Evolutionary conservation across 1,284 basidiomycete species (phyloP), one percentile per base, ranked within the genome.

Genomic region (Apiotrichum domesticum): DNA sequence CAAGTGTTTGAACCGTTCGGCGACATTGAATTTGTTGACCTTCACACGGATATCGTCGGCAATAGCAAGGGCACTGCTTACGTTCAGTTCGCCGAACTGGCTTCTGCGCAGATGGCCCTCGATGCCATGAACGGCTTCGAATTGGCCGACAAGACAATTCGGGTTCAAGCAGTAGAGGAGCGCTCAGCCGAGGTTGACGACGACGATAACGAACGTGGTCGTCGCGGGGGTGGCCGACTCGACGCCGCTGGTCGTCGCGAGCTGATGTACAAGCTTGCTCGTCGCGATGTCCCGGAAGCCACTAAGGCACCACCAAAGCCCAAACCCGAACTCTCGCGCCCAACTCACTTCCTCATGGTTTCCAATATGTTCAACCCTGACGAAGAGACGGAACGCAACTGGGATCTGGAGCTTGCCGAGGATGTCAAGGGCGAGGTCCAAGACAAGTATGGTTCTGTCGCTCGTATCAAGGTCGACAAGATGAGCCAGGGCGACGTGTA

Each of bases 51-150:
- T 76, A 57, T 65, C 42, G 65, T 68, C 39, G 67, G 73, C 67
- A 35, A 44, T 35, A 45, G 45, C 78, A 98, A 98, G 77, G 96
- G 96, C 41, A 98, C 96, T 74, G 93, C 91, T 34, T 99, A 98
- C 73, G 88, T 99, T 45, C 96, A 98, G 86, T 96, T 92, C 77
- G 90, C 90, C 70, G 83, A 88, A 50, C 79, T 85, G 14, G 87
- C 92, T 69, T 89, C 97, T 71, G 95, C 96, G 15, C 88, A 90
- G 73, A 94, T 94, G 85, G 95, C 95, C 14, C 79, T 95, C 42
- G 92, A 97, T 70, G 91, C 96, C 66, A 98, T 99, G 93, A 92
- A 98, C 80, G 90, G 90, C 10, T 98, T 98, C 71, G 92, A 96
- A 68, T 82, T 99, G 52, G 95, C 96, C 47, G 96, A 93, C 47